Conservation (phyloP, 202 grass and related monocot species). For the Digitaria exilis region DNA sequence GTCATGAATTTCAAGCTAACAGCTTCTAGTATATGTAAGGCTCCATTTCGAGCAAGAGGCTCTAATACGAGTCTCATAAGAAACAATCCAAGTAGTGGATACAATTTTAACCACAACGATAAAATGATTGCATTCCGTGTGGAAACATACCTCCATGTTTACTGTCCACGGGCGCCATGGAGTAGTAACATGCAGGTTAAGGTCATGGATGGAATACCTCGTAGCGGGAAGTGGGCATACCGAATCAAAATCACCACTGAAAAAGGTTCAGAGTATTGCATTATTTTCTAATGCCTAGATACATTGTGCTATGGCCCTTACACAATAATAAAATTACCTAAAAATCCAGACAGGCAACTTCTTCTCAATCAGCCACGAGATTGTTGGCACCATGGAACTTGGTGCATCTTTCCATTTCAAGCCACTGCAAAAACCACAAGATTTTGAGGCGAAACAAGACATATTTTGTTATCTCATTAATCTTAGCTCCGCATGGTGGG, state of each 20-base stretch:
- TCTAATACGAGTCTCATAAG: background rate
- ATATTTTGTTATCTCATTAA: background rate
- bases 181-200: slow-evolving; percentile 14
- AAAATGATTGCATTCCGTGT: background rate
- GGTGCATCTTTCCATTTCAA: slow-evolving; percentile 39
- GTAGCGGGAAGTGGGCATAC: slow-evolving; percentile 47
- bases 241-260: slow-evolving; percentile 54
- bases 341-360: slow-evolving; percentile 18
- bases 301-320: no score
- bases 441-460: background rate
- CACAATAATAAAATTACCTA: background rate
- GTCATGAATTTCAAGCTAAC: background rate
- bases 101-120: background rate
- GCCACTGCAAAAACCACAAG: background rate
- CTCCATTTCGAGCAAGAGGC: background rate
- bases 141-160: slow-evolving; percentile 18
- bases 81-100: no score
- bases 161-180: slow-evolving; percentile 56
- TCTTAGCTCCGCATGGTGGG: background rate
- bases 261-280: background rate
- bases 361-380: slow-evolving; percentile 30
- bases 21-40: background rate
- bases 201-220: slow-evolving; percentile 42
- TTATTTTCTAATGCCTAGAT: background rate
- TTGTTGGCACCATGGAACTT: slow-evolving; percentile 6